Evolutionary conservation across 371 early-diverging fungal species (phyloP).

Genomic region (Haplosporangium sp.): DNA sequence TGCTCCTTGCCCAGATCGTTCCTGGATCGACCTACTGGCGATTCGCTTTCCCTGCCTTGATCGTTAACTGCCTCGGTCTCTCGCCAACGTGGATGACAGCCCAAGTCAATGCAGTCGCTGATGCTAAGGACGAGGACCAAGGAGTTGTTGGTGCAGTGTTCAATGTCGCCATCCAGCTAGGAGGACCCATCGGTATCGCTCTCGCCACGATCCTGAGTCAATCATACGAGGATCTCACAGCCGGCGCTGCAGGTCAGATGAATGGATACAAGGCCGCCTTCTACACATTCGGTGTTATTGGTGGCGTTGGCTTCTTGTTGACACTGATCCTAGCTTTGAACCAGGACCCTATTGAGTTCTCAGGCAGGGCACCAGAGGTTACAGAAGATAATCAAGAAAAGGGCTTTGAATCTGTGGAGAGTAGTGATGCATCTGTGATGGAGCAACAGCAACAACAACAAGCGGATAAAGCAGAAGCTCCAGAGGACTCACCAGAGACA

Average conservation of each 20-base stretch:
- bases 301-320: conserved; percentile 18
- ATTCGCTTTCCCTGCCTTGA: conserved; percentile 33
- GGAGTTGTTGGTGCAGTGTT: conserved; percentile 24
- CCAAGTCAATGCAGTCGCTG: conserved; percentile 35
- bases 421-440: not conserved
- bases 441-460: no score
- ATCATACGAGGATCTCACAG: not conserved
- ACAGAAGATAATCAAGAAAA: not conserved
- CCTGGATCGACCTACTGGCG: conserved; percentile 28
- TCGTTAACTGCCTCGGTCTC: conserved; percentile 29
- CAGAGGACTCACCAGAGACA: no score
- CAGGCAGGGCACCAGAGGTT: not conserved
- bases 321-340: conserved; percentile 16
- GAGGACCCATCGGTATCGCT: not conserved
- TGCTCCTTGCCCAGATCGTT: conserved; percentile 35
- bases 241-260: conserved; percentile 9
- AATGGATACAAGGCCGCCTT: conserved; percentile 29
- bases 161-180: conserved; percentile 17
- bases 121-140: conserved; percentile 38
- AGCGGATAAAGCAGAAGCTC: not conserved
- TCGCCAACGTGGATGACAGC: conserved; percentile 34
- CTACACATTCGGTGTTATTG: conserved; percentile 24
- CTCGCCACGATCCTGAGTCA: not conserved
- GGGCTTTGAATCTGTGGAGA: not conserved
- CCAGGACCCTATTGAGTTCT: conserved; percentile 23